Evolutionary conservation across 2,329 filamentous ascomycete species (phyloP).

Genomic region (Colletotrichum gigasporum): DNA sequence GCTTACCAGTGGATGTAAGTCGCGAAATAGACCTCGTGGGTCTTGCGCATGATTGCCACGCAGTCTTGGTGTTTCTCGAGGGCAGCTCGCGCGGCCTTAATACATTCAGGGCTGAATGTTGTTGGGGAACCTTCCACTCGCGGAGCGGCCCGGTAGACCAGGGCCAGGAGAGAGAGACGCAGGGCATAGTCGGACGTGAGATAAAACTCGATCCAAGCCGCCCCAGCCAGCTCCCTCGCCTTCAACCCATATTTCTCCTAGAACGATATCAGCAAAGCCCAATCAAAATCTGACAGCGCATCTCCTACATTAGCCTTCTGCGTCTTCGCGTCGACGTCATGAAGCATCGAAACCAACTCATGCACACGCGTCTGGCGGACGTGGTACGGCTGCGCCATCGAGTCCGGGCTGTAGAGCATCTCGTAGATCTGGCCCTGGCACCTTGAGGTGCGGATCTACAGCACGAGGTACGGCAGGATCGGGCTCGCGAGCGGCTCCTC

Average conservation of each 20-base stretch:
- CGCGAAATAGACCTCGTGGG: conserved; percentile 46
- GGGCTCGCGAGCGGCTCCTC: background rate
- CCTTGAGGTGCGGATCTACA: conserved; percentile 60
- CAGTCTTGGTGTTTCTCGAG: conserved; percentile 52
- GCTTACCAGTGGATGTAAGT: conserved; percentile 54
- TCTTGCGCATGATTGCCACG: conserved; percentile 47
- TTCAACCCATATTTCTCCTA: background rate
- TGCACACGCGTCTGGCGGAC: conserved; percentile 45
- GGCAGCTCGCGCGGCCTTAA: conserved; percentile 51
- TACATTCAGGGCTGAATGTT: conserved; percentile 53
- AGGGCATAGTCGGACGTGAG: conserved; percentile 52
- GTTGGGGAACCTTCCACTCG: conserved; percentile 36
- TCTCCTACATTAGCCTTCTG: conserved; percentile 29
- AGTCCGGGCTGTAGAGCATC: conserved; percentile 58
- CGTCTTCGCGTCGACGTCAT: conserved; percentile 41
- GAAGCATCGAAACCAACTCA: conserved; percentile 42
- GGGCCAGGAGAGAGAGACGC: conserved; percentile 49
- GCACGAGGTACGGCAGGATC: conserved; percentile 48
- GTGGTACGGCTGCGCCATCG: conserved; percentile 45
- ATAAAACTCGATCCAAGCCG: conserved; percentile 45
- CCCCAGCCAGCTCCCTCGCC: conserved; percentile 14
- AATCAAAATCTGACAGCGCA: background rate
- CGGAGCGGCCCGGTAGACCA: conserved; percentile 54
- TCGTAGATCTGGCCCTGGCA: conserved; percentile 67
- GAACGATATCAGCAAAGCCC: background rate